Conservation (phyloP, 768 basidiomycete genomes). For the Calocera viscosa region DNA sequence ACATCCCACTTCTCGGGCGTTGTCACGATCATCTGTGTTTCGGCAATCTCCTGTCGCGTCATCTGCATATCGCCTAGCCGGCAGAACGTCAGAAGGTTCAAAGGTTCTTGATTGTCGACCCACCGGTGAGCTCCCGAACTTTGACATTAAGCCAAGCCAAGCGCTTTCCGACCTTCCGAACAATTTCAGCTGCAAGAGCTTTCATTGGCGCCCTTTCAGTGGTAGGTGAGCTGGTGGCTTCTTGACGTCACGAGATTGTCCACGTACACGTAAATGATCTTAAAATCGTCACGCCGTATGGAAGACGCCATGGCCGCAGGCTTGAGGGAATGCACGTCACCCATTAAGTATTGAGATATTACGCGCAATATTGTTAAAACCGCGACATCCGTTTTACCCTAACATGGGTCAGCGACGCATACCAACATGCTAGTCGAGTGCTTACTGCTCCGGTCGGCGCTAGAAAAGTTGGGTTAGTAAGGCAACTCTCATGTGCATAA, state of each 20-base stretch:
- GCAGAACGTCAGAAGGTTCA: neutral
- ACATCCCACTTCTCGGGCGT: conserved; percentile 99
- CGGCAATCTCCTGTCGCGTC: conserved; percentile 81
- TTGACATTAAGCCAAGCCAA: conserved; percentile 75
- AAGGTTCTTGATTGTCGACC: conserved; percentile 14
- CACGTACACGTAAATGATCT: conserved; percentile 88
- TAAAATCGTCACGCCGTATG: conserved; percentile 65
- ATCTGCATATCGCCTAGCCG: conserved; percentile 81
- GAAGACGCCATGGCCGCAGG: conserved; percentile 33
- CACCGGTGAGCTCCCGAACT: conserved; percentile 85
- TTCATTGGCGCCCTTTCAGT: conserved; percentile 88
- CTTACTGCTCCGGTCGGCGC: conserved; percentile 2
- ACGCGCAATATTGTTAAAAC: conserved; percentile 88
- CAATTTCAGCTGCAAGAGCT: conserved; percentile 89
- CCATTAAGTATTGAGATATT: conserved; percentile 51
- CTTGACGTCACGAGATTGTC: neutral
- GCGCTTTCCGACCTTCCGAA: conserved; percentile 81
- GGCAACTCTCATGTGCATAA: conserved; percentile 4
- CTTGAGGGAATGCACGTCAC: conserved; percentile 16
- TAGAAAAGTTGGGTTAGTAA: conserved; percentile 5
- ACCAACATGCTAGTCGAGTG: neutral
- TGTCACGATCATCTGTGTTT: conserved; percentile 95
- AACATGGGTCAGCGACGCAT: conserved; percentile 6
- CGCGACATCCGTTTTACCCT: conserved; percentile 99
- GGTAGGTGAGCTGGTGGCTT: neutral